Evolutionary conservation across 2,329 filamentous ascomycete species (phyloP).

Genomic region (Phaeomoniella chlamydospora): DNA sequence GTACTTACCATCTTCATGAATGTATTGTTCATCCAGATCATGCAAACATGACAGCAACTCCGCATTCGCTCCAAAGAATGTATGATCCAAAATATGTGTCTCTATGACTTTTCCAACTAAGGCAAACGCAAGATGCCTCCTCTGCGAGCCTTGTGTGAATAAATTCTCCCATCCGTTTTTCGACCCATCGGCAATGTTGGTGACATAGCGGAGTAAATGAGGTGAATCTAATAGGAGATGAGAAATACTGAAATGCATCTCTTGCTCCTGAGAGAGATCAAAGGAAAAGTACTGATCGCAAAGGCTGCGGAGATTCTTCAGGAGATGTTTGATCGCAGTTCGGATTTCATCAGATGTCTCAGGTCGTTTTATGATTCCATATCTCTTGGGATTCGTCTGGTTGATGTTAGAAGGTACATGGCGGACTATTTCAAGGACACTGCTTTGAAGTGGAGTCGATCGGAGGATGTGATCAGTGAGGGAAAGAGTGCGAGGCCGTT

Average conservation of each 20-base stretch:
- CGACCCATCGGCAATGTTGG: conserved; percentile 6
- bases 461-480: too few relatives aligned
- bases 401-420: not conserved
- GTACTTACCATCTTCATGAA: not conserved
- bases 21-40: not conserved
- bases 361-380: not conserved
- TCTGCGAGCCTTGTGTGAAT: conserved; percentile 8
- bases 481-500: too few relatives aligned
- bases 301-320: conserved; percentile 5
- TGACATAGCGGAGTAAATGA: conserved; percentile 1
- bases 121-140: conserved; percentile 7
- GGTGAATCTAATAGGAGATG: not conserved
- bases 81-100: conserved; percentile 9
- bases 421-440: not conserved
- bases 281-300: conserved; percentile 6
- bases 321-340: conserved; percentile 6
- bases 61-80: conserved; percentile 3
- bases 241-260: not conserved
- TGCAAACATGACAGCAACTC: not conserved
- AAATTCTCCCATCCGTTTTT: conserved; percentile 8
- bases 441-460: too few relatives aligned
- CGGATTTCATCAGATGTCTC: conserved; percentile 5
- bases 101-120: conserved; percentile 8
- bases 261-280: conserved; percentile 4
- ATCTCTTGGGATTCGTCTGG: not conserved